Conservation (phyloP, 495 filamentous ascomycete species). For the Neurospora tetraspora region DNA sequence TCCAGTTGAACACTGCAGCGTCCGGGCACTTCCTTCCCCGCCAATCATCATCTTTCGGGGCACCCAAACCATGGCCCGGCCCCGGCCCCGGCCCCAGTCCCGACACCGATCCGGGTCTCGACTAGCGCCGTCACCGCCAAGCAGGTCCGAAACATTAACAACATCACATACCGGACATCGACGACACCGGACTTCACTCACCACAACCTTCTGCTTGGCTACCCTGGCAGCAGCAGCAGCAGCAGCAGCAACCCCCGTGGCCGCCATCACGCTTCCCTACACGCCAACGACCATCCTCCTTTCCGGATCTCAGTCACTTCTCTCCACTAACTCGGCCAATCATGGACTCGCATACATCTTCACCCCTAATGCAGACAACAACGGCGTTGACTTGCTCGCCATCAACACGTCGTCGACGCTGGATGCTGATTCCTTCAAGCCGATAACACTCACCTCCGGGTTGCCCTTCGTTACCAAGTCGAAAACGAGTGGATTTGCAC, state of each 20-base stretch:
- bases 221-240: not conserved
- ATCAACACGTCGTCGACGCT: conserved; percentile 53
- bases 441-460: conserved; percentile 46
- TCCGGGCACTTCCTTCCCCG: not conserved
- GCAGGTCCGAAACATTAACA: not conserved
- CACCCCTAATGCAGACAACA: conserved; percentile 27
- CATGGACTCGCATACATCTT: conserved; percentile 49
- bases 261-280: conserved; percentile 52
- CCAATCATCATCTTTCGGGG: not conserved
- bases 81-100: not conserved
- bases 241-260: not conserved
- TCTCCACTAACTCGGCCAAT: conserved; percentile 21
- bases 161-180: conserved; percentile 2
- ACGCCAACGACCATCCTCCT: conserved; percentile 60
- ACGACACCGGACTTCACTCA: not conserved
- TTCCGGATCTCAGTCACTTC: conserved; percentile 31
- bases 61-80: not conserved
- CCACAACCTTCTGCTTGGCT: not conserved
- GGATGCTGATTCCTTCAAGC: conserved; percentile 37
- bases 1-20: not conserved
- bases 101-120: not conserved
- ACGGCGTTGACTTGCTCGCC: conserved; percentile 43
- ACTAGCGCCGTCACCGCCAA: not conserved
- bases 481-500: conserved; percentile 43
- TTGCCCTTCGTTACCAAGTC: conserved; percentile 53